Percentiles rank a stretch among this genome's conserved stretches.
Evolutionary conservation across 768 basidiomycete genomes (phyloP).

Genomic region (Trametes meyenii): DNA sequence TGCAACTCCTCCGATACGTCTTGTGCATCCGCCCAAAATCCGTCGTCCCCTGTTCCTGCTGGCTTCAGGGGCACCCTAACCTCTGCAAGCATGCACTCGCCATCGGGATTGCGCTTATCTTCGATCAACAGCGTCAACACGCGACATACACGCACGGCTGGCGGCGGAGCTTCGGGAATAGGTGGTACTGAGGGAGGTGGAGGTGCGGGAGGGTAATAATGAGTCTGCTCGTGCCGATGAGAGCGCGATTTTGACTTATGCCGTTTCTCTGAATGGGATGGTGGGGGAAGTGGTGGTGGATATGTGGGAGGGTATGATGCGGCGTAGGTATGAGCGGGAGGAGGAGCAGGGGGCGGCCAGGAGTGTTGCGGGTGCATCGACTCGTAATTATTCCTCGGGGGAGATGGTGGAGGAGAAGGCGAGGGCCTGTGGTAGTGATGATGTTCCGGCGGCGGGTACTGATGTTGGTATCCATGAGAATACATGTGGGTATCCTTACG

Average conservation of each 20-base stretch:
- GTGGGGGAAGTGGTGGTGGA: neutral
- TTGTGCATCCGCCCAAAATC: conserved; percentile 73
- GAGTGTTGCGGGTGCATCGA: neutral
- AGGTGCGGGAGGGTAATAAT: neutral
- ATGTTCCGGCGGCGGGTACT: neutral
- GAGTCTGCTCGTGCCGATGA: neutral
- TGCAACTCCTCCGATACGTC: conserved; percentile 65
- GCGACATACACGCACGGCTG: conserved; percentile 34
- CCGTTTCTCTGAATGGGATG: neutral
- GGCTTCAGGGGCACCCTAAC: conserved; percentile 59
- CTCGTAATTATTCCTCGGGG: neutral
- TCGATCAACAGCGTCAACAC: conserved; percentile 71
- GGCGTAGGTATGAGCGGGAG: neutral
- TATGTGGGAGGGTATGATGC: conserved; percentile 1
- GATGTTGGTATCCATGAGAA: neutral
- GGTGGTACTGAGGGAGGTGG: neutral
- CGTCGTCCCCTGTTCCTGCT: conserved; percentile 51
- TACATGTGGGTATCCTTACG: conserved; percentile 7
- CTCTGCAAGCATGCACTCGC: conserved; percentile 66
- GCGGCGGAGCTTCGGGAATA: neutral
- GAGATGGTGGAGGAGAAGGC: conserved; percentile 4
- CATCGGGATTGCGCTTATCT: conserved; percentile 55
- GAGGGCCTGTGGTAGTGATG: conserved; percentile 5
- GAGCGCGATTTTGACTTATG: neutral
- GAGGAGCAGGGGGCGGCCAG: neutral